Percentiles rank a stretch among this genome's conserved stretches.
phyloP scores from a whole-genome alignment of 495 filamentous ascomycete genomes.

The Penicillium flavigenum region DNA sequence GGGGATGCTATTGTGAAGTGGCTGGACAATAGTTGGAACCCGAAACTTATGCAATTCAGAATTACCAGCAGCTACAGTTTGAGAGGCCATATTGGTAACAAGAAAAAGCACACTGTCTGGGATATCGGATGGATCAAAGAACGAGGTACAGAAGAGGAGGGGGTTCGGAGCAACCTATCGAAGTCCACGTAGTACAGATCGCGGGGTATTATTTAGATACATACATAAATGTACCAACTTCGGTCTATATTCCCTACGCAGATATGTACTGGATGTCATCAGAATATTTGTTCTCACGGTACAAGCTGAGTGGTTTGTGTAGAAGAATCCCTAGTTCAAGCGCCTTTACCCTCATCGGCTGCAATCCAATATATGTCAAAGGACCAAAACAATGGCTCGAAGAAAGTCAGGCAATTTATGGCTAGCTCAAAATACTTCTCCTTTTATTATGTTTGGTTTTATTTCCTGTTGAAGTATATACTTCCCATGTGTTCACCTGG shows the following conservation, averaged over 20 bases:
- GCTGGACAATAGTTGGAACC: slow-evolving; percentile 25
- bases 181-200: not conserved
- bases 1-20: slow-evolving; percentile 42
- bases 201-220: not conserved
- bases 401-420: not conserved
- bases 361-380: not conserved
- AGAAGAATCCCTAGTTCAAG: not conserved
- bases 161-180: not conserved
- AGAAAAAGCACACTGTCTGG: not conserved
- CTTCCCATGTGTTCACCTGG: not conserved
- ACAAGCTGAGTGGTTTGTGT: not conserved
- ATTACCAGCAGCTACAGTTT: not conserved
- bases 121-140: not conserved
- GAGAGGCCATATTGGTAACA: not conserved
- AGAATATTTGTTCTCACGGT: not conserved
- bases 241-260: not conserved
- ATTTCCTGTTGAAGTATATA: not conserved
- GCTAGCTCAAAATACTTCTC: not conserved
- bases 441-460: not conserved
- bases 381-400: not conserved
- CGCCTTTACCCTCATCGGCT: not conserved
- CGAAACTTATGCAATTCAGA: slow-evolving; percentile 27
- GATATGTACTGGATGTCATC: not conserved
- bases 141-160: not conserved
- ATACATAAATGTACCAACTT: not conserved